Base-by-base conservation (phyloP, 2,329 filamentous ascomycete genomes). In the Phialophora verrucosa region DNA sequence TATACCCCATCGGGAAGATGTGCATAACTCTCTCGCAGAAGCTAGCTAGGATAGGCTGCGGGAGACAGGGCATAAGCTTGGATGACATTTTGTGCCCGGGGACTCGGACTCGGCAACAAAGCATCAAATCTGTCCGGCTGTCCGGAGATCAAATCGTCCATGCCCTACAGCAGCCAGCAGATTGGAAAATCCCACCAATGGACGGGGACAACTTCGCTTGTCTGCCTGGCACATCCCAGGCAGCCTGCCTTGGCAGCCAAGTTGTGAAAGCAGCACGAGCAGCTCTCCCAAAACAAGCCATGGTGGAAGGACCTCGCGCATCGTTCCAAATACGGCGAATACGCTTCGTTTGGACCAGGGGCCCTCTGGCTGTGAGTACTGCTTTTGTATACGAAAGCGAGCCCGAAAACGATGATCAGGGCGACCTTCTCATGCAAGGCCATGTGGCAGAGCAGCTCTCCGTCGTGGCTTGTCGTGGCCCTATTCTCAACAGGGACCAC, bases 271-370 rank as follows among this genome's bases (percentile, higher is more conserved):
- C 59, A 61, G 59, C 59, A 20, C 7, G 59, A 61, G 32, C 11
- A n/a, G 6, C 20, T 53, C 14, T 27, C 4, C 49, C 47, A 5
- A n/a, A 42, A 38, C n/a, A 8, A 25, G 49, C 2, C 2, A 17
- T 35, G 53, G 53, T 29, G 53, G 2, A 23, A 3, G 3, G 29
- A 11, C 35, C 29, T 61, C 59, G 47, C 49, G 35, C 7, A 25
- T 61, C 42, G 59, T 27, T 61, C 59, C 59, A 12, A 61, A 61
- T 61, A 61, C 59, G 59, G 59, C 59, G 25, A n/a, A 61, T 61
- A 61, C 59, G 59, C 23, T 35, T 14, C 58, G n/a, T 12, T 12
- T 4, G 25, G 20, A 12, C 14, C 14, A 17, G 42, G 31, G 32
- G 14, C 29, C n/a, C 31, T 47, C 20, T 8, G 29, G 32, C 29